A percentile compares a stretch with the other conserved stretches of the same genome.
Conservation (phyloP, 2,329 filamentous ascomycete species). For the Cladophialophora carrionii region DNA sequence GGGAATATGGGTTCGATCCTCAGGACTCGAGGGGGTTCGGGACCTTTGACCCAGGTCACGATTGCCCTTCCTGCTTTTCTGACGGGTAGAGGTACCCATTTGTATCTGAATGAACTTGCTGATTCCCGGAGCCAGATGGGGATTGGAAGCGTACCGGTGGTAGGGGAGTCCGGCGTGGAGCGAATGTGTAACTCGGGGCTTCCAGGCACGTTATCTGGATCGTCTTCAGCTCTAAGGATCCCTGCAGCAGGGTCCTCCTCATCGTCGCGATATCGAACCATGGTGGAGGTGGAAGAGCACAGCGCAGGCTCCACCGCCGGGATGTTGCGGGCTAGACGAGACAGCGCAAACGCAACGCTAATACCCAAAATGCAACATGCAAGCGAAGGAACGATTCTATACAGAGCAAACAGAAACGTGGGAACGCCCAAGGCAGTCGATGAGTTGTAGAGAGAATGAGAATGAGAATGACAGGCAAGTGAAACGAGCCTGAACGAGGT, state of each 20-base stretch:
- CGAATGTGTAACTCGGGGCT: conserved; percentile 42
- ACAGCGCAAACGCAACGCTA: not conserved
- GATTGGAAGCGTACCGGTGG: conserved; percentile 38
- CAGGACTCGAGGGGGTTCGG: conserved; percentile 51
- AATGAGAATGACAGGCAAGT: not conserved
- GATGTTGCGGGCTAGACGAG: not conserved
- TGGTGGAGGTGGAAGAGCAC: not conserved
- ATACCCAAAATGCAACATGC: not conserved
- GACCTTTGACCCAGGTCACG: conserved; percentile 53
- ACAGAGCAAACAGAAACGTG: conserved; percentile 5
- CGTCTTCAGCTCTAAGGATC: conserved; percentile 44
- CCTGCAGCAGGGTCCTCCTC: conserved; percentile 30
- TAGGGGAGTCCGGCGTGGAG: conserved; percentile 34
- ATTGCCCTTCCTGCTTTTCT: conserved; percentile 51
- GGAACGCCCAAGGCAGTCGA: not conserved
- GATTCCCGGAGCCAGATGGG: conserved; percentile 55
- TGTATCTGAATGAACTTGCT: conserved; percentile 52
- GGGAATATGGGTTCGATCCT: conserved; percentile 54
- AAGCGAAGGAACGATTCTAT: not conserved
- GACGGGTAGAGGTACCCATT: conserved; percentile 53
- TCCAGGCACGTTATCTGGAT: conserved; percentile 43
- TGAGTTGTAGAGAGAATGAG: not conserved
- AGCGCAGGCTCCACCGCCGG: not conserved
- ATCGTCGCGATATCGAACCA: conserved; percentile 36
- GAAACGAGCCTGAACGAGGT: not conserved